Conservation (phyloP, 768 basidiomycete genomes). For the Fistulinella prunicolor region DNA sequence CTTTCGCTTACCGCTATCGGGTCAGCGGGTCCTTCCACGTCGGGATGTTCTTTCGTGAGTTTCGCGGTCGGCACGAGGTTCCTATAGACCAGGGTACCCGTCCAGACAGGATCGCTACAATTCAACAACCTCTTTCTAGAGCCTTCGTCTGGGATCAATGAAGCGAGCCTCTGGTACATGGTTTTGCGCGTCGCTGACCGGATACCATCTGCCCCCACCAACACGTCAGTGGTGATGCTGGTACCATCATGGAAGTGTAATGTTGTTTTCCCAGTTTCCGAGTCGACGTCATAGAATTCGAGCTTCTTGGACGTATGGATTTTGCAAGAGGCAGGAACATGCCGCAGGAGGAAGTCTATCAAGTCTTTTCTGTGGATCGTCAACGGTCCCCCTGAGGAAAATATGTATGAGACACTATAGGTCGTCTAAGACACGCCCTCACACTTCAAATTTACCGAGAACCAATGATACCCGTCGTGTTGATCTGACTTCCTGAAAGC, state of each 20-base stretch:
- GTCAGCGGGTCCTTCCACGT: slow-evolving; percentile 20
- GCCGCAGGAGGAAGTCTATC: slow-evolving; percentile 31
- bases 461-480: slow-evolving; percentile 29
- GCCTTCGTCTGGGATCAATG: neutral
- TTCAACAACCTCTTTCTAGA: slow-evolving; percentile 10
- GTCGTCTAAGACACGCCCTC: neutral
- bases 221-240: slow-evolving; percentile 35
- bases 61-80: slow-evolving; percentile 31
- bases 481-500: slow-evolving; percentile 35
- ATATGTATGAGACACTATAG: neutral
- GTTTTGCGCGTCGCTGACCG: slow-evolving; percentile 33
- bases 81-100: slow-evolving; percentile 39
- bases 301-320: slow-evolving; percentile 38
- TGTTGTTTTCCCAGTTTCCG: slow-evolving; percentile 22
- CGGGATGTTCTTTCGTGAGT: slow-evolving; percentile 33
- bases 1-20: slow-evolving; percentile 21
- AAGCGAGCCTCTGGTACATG: slow-evolving; percentile 23
- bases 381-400: slow-evolving; percentile 28
- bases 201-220: slow-evolving; percentile 45
- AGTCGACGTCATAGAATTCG: slow-evolving; percentile 23
- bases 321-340: slow-evolving; percentile 26
- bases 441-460: slow-evolving; percentile 26
- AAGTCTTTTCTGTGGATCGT: slow-evolving; percentile 39
- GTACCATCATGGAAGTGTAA: slow-evolving; percentile 40
- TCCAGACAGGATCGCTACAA: slow-evolving; percentile 37